Evolutionary conservation across 306 rosid genomes (phyloP), one percentile per base, ranked within the genome.

Genomic region (Trichosanthes cucumerina): DNA sequence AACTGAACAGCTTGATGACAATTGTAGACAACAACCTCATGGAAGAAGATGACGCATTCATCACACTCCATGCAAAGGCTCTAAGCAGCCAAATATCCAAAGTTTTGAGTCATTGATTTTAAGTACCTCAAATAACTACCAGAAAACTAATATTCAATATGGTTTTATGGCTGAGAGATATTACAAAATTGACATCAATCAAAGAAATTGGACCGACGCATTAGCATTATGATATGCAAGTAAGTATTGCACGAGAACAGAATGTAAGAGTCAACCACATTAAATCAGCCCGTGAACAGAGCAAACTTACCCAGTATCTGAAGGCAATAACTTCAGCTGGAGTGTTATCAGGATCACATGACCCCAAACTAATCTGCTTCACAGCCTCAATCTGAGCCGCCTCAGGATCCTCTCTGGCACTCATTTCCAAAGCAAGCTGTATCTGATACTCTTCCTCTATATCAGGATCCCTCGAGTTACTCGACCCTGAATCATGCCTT

Each of bases 361-460:
- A 89, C 56, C 97, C 98, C 79, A 95, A 86, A 86, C 98, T 92
- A 78, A 95, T 95, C 89, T 95, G 96, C 92, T 92, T 95, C 68
- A 92, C 90, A 82, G 97, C 98, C 86, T 92, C 98, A 86, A 95
- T 95, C 87, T 95, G 97, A 87, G 90, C 96, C 72, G 98, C 98
- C 85, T 92, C 98, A 14, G 97, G 98, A 88, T 95, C 98, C 86
- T 95, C 98, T 82, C 91, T 91, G 34, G 98, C 98, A 85, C 98
- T 95, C 87, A 95, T 49, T 73, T 95, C 97, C 76, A 92, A 86
- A 79, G 98, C 98, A 76, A 95, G 28, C 39, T 92, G 92, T 78
- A 95, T 89, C 88, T 95, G 98, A 87, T 92, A 86, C 82, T 91
- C 98, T 83, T 95, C 98, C 87, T 91, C 96, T 39, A 91, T 78